Percentiles rank a stretch among this genome's conserved stretches.
These are phyloP conservation scores for Lachnellula hyalina DNA, from an alignment of 2,329 filamentous ascomycete species.

Conservation along the genomic window DNA sequence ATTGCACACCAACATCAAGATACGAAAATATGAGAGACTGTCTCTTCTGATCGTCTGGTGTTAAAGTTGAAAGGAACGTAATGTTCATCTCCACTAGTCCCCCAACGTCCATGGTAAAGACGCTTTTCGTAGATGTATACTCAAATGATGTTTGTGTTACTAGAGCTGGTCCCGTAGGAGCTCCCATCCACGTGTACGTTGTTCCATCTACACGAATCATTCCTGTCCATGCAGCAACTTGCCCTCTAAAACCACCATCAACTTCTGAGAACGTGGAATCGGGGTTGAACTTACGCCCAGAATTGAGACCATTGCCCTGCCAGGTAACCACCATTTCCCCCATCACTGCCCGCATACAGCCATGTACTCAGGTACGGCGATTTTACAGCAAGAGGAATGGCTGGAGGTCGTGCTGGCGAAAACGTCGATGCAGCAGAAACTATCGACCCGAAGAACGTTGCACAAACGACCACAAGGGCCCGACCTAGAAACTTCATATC, in stretches of 20 bases:
- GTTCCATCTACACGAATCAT: conserved; percentile 62
- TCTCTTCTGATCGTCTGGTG: conserved; percentile 57
- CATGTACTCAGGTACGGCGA: conserved; percentile 71
- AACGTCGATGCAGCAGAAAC: conserved; percentile 45
- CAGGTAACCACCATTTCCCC: conserved; percentile 60
- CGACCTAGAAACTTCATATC: background rate
- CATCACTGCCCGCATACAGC: conserved; percentile 56
- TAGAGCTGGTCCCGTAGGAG: conserved; percentile 37
- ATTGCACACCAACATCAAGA: conserved; percentile 56
- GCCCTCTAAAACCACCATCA: conserved; percentile 37
- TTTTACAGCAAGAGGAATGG: conserved; percentile 67
- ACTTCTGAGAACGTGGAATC: background rate
- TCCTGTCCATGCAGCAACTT: conserved; percentile 61
- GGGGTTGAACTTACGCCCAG: conserved; percentile 54
- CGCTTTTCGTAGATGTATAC: conserved; percentile 68
- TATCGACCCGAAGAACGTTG: conserved; percentile 4
- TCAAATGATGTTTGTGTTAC: conserved; percentile 59
- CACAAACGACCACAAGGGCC: background rate
- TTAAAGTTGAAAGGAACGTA: conserved; percentile 67
- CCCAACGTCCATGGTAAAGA: conserved; percentile 61
- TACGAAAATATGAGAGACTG: conserved; percentile 70
- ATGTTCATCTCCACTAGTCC: conserved; percentile 58
- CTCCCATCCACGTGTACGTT: conserved; percentile 64
- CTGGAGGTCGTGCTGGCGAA: conserved; percentile 58
- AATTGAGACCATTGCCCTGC: conserved; percentile 65